phyloP scores from a whole-genome alignment of 495 filamentous ascomycete genomes.

The Daldinia loculata region DNA sequence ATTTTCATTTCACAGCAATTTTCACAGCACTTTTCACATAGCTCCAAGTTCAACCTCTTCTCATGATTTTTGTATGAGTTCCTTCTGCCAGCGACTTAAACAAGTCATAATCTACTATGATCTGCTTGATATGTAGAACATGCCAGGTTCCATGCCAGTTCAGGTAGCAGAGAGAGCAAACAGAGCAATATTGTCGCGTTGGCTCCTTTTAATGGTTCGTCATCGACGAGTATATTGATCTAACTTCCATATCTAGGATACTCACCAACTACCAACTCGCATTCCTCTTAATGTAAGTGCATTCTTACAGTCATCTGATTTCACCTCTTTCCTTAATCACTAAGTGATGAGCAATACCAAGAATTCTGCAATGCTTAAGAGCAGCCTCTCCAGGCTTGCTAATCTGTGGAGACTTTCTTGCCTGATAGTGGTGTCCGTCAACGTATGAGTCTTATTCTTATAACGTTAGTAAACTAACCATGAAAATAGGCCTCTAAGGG shows the following conservation, averaged over 20 bases:
- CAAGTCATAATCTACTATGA: background rate
- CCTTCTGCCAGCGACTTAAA: too few species aligned
- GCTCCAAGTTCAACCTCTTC: background rate
- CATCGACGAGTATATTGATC: background rate
- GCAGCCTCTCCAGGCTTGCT: conserved; percentile 26
- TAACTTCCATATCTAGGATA: background rate
- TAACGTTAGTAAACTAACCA: background rate
- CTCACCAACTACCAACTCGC: background rate
- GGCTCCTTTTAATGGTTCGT: background rate
- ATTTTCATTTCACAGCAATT: conserved; percentile 3
- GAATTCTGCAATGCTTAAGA: conserved; percentile 68
- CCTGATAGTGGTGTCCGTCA: conserved; percentile 38
- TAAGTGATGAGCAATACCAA: conserved; percentile 58
- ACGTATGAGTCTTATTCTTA: background rate
- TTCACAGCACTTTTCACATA: background rate
- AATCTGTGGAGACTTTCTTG: conserved; percentile 43
- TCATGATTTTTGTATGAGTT: background rate
- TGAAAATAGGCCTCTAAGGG: background rate
- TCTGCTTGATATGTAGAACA: background rate
- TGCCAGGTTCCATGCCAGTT: background rate
- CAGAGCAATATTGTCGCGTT: too few species aligned
- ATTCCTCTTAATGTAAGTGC: background rate
- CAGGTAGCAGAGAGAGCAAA: background rate
- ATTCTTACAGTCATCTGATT: background rate
- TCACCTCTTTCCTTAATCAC: conserved; percentile 8